Conservation (phyloP, 1,284 basidiomycete genomes). For the Volvariella surrecta region DNA sequence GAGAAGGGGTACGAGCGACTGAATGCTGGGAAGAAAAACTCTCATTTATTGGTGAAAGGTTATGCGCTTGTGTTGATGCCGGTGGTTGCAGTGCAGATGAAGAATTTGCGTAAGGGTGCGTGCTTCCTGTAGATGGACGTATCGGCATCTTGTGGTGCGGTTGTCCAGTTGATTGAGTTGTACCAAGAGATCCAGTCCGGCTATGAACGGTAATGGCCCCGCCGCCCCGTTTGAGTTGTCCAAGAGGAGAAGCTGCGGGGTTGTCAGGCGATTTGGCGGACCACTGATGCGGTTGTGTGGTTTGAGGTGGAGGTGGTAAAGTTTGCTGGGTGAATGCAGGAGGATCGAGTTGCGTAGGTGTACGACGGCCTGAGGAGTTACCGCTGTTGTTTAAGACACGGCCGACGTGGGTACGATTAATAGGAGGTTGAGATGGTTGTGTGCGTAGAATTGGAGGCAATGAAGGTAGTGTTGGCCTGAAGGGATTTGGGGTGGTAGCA, state of each 20-base stretch:
- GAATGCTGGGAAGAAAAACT: constrained; percentile 35
- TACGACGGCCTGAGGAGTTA: constrained; percentile 36
- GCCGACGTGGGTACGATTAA: constrained; percentile 17
- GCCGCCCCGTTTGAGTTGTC: constrained; percentile 22
- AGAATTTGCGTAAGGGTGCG: constrained; percentile 44
- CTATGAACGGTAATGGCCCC: constrained; percentile 25
- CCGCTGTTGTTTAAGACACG: constrained; percentile 13
- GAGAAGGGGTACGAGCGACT: constrained; percentile 36
- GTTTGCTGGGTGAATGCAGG: constrained; percentile 44
- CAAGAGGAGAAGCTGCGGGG: constrained; percentile 47
- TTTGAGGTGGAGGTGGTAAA: constrained; percentile 40
- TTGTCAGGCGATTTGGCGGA: constrained; percentile 27
- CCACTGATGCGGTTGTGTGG: constrained; percentile 18
- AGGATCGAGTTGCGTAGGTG: constrained; percentile 44
- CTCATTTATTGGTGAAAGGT: constrained; percentile 67
- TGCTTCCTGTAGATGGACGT: constrained; percentile 23
- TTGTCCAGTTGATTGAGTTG: constrained; percentile 19
- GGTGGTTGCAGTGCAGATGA: constrained; percentile 30
- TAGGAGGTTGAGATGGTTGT: constrained; percentile 52
- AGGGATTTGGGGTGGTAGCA: constrained; percentile 18
- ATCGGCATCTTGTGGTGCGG: constrained; percentile 30
- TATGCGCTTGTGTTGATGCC: constrained; percentile 23
- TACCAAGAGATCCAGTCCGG: constrained; percentile 40
- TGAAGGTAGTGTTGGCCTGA: constrained; percentile 49
- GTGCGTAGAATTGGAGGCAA: constrained; percentile 57